Evolutionary conservation across 2,329 filamentous ascomycete species (phyloP).

Genomic region (Xylariaceae sp.): DNA sequence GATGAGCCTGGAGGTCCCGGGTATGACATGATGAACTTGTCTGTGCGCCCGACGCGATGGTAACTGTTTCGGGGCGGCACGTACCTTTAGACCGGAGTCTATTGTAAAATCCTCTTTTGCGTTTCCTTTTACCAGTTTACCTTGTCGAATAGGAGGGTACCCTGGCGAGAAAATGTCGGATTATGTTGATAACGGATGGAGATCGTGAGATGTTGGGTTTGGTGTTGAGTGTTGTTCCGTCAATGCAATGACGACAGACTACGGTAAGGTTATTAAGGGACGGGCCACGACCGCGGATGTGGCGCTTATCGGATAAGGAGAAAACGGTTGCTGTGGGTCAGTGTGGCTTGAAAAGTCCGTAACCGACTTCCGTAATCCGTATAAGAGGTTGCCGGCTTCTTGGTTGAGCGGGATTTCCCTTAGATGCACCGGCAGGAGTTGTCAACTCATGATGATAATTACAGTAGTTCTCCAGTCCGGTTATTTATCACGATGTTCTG

Average conservation of each 20-base stretch:
- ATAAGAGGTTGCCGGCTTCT: too few species aligned
- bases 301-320: conserved; percentile 14
- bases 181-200: not conserved
- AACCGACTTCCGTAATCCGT: not conserved
- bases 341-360: conserved; percentile 2
- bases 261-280: not conserved
- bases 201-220: conserved; percentile 2
- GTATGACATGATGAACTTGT: conserved; percentile 74
- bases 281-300: not conserved
- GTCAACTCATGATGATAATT: too few species aligned
- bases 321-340: not conserved
- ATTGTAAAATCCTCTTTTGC: conserved; percentile 2
- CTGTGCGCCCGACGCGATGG: conserved; percentile 33
- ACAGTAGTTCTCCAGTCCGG: too few species aligned
- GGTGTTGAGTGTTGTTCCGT: conserved; percentile 1
- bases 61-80: conserved; percentile 34
- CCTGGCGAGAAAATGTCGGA: not conserved
- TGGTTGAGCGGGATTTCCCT: too few species aligned
- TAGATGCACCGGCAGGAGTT: too few species aligned
- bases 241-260: conserved; percentile 6
- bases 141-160: not conserved
- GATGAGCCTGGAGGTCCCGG: conserved; percentile 70
- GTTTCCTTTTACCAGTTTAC: not conserved
- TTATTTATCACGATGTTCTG: too few species aligned
- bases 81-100: conserved; percentile 41